Conservation (phyloP, 768 basidiomycete genomes). For the Rhodosporidiobolus sp. region DNA sequence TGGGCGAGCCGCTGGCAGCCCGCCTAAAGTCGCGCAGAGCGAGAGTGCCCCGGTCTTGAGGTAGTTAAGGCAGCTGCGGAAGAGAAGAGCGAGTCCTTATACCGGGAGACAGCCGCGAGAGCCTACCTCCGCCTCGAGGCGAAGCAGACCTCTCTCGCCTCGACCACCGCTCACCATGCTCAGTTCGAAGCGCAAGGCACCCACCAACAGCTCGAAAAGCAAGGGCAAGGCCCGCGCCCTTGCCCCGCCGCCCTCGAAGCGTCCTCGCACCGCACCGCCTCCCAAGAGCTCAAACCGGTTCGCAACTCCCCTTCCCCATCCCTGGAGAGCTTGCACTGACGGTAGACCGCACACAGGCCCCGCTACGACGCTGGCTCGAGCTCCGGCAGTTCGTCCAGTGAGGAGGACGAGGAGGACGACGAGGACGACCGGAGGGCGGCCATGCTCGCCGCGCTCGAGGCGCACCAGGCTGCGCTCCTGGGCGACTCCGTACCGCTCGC, state of each 20-base stretch:
- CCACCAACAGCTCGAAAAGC: neutral
- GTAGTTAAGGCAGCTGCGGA: too few species aligned
- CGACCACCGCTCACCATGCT: neutral
- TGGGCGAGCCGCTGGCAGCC: too few species aligned
- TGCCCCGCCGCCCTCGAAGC: neutral
- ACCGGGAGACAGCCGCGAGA: too few species aligned
- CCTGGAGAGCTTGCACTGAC: neutral
- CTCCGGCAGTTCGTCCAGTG: neutral
- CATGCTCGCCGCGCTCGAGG: conserved; percentile 25
- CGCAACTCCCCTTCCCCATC: neutral
- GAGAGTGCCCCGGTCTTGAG: too few species aligned
- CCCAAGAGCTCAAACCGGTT: neutral
- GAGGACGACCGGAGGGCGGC: neutral
- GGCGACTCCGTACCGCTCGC: neutral
- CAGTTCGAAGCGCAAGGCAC: neutral
- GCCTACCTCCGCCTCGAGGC: too few species aligned
- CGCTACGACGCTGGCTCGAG: neutral
- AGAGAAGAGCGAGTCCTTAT: too few species aligned
- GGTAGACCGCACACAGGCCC: neutral
- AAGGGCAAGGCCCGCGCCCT: neutral
- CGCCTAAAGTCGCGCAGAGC: too few species aligned
- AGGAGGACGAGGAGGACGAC: neutral
- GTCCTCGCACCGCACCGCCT: neutral
- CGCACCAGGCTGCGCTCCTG: conserved; percentile 18
- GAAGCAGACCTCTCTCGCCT: too few species aligned